Evolutionary conservation across 805 yeast genomes (phyloP).

Genomic region (Monosporozyma siamensis): DNA sequence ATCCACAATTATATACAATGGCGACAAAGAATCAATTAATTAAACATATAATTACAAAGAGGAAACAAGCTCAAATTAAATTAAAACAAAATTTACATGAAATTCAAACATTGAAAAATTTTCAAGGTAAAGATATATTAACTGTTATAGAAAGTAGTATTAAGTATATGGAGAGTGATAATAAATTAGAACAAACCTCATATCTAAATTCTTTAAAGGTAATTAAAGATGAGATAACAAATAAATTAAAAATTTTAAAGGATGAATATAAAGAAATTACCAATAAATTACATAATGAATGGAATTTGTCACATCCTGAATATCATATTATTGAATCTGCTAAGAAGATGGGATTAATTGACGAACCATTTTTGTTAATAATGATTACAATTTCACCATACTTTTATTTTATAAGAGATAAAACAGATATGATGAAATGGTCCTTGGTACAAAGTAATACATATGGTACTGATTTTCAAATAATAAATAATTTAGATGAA

Average conservation of each 20-base stretch:
- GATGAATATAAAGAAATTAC: slow-evolving; percentile 23
- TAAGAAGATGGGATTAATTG: slow-evolving; percentile 18
- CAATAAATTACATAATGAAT: slow-evolving; percentile 19
- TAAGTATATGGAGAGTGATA: slow-evolving; percentile 17
- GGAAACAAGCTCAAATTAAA: slow-evolving; percentile 15
- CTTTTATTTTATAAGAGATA: slow-evolving; percentile 17
- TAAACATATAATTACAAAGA: slow-evolving; percentile 16
- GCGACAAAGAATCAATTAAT: slow-evolving; percentile 21
- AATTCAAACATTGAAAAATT: slow-evolving; percentile 22
- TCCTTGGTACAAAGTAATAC: slow-evolving; percentile 11
- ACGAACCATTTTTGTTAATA: slow-evolving; percentile 19
- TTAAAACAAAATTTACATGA: slow-evolving; percentile 14
- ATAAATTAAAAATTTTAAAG: slow-evolving; percentile 7
- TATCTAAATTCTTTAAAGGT: background rate
- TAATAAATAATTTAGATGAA: slow-evolving; percentile 11
- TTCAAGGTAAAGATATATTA: slow-evolving; percentile 25
- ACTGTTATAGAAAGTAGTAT: slow-evolving; percentile 24
- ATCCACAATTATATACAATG: slow-evolving; percentile 27
- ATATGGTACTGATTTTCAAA: slow-evolving; percentile 12
- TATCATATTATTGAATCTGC: slow-evolving; percentile 18
- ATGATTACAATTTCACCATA: slow-evolving; percentile 25
- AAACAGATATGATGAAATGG: slow-evolving; percentile 14
- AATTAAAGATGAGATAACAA: slow-evolving; percentile 8
- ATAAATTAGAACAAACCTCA: background rate
- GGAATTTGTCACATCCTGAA: slow-evolving; percentile 26